A percentile compares a stretch with the other conserved stretches of the same genome.
phyloP scores from a whole-genome alignment of 805 yeast species.

The Huiozyma sinensis region DNA sequence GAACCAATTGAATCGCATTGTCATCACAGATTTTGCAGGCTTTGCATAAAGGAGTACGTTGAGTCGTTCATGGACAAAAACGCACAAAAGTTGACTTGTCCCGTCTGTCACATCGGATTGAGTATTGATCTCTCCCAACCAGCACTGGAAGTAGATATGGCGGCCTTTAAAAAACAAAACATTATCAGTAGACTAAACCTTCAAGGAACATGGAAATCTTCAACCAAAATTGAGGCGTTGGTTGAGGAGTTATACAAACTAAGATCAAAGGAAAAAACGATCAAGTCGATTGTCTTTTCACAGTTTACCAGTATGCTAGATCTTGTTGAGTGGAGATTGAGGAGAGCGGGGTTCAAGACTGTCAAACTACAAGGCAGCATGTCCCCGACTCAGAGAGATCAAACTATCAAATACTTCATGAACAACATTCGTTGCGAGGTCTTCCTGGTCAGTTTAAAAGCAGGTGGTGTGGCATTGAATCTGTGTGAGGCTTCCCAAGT shows the following conservation, averaged over 20 bases:
- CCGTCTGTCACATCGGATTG: conserved; percentile 90
- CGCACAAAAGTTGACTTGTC: conserved; percentile 59
- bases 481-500: conserved; percentile 96
- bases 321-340: conserved; percentile 88
- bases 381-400: conserved; percentile 93
- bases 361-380: conserved; percentile 93
- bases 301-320: conserved; percentile 97
- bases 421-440: conserved; percentile 87
- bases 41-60: conserved; percentile 83
- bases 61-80: conserved; percentile 63
- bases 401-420: conserved; percentile 85
- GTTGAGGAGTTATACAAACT: conserved; percentile 85
- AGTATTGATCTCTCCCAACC: conserved; percentile 87
- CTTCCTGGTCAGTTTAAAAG: conserved; percentile 86
- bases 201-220: conserved; percentile 85
- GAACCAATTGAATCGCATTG: conserved; percentile 94
- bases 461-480: conserved; percentile 97
- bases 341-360: conserved; percentile 89
- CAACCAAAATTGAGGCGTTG: conserved; percentile 93
- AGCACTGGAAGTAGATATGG: conserved; percentile 54
- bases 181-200: conserved; percentile 82
- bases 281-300: conserved; percentile 92
- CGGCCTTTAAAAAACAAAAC: conserved; percentile 42
- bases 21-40: conserved; percentile 85
- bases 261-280: conserved; percentile 77